Base-by-base conservation (phyloP, 805 yeast species). In the Metschnikowia reukaufii region DNA sequence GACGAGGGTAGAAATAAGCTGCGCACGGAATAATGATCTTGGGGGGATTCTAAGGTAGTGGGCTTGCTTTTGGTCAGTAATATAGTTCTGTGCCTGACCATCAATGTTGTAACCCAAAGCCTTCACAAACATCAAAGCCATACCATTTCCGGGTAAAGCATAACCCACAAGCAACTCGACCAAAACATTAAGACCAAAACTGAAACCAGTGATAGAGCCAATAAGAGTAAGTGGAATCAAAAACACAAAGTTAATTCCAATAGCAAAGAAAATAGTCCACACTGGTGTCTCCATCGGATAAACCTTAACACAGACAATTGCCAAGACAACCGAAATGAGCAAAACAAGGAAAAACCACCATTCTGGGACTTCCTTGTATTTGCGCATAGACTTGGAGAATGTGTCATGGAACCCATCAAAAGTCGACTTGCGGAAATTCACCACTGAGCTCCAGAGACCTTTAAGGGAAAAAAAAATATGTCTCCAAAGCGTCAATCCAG, bases 61-160 rank as follows among this genome's bases (percentile, higher is more conserved):
- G 34, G 72, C 74, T 55, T 69, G 63, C 54, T 70, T 70, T 71
- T 68, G 66, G 57, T 71, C 75, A 54, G 78, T 72, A 42, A 81
- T 76, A 60, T 67, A 70, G 25, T 69, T 62, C 44, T 74, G 68
- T 10, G 77, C 79, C 58, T 76, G 80, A 45, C 65, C 67, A 55
- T 70, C 72, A 39, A 77, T 70, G 57, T 74, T 76, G 61, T 70
- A 76, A 39, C 78, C 78, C 48, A 62, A 74, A 21, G 76, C 70
- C 57, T 75, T 72, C 62, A 74, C 65, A 50, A 73, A 67, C 74
- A 76, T 68, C 68, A 69, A 71, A 18, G 76, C 77, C 49, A 72
- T 50, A 42, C 78, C 78, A 55, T 72, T 73, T 51, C 79, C 79
- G 49, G 76, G 75, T 41, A 70, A 48, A 67, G 71, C 68, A 61